phyloP scores from a whole-genome alignment of 2,329 filamentous ascomycete genomes.

The Xylariaceae sp. region DNA sequence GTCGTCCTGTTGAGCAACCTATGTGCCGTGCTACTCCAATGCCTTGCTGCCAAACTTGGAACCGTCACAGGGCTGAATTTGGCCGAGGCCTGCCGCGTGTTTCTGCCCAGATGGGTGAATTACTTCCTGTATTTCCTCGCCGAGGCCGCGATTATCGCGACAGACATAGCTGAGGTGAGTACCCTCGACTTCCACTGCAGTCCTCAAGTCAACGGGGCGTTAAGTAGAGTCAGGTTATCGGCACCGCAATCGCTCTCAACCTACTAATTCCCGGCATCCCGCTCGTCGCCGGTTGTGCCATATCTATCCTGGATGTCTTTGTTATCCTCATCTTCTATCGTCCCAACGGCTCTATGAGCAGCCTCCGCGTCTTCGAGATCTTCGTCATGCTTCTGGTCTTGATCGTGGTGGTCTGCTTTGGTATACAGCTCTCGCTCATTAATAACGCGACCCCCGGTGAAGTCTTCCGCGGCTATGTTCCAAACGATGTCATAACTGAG shows the following conservation, averaged over 20 bases:
- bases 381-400: slow-evolving; percentile 61
- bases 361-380: slow-evolving; percentile 59
- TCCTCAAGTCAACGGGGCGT: not conserved
- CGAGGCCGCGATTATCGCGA: slow-evolving; percentile 66
- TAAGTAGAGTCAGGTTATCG: slow-evolving; percentile 52
- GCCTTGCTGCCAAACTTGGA: slow-evolving; percentile 63
- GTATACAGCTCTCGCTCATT: slow-evolving; percentile 63
- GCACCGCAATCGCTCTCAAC: slow-evolving; percentile 66
- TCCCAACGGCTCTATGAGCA: slow-evolving; percentile 54
- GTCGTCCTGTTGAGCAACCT: slow-evolving; percentile 65
- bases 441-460: slow-evolving; percentile 50
- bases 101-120: slow-evolving; percentile 63
- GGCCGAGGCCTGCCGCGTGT: slow-evolving; percentile 61
- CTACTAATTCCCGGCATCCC: slow-evolving; percentile 60
- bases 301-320: slow-evolving; percentile 66
- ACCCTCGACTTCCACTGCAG: too few species aligned
- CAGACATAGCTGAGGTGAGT: slow-evolving; percentile 62
- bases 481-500: slow-evolving; percentile 55
- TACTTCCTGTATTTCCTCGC: slow-evolving; percentile 58
- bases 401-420: slow-evolving; percentile 67
- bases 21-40: slow-evolving; percentile 67
- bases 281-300: slow-evolving; percentile 62
- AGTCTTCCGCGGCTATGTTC: slow-evolving; percentile 62
- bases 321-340: slow-evolving; percentile 64
- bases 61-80: slow-evolving; percentile 65